phyloP scores from a whole-genome alignment of 148 eudicot genomes.

The Mesembryanthemum crystallinum region DNA sequence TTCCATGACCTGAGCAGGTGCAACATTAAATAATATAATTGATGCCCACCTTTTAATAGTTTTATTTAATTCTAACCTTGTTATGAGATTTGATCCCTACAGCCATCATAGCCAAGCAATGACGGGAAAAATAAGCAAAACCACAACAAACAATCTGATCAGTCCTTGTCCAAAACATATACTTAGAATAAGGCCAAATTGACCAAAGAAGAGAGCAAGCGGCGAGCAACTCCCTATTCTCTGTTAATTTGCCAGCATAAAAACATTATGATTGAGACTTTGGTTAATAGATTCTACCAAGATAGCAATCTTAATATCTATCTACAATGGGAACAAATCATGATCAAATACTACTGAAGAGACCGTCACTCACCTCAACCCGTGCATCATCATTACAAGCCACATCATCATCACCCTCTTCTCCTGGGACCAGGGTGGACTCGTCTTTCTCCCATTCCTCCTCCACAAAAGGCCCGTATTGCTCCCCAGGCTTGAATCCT shows the following conservation, averaged over 20 bases:
- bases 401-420: constrained; percentile 61
- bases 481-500: constrained; percentile 77
- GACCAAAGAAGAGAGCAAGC: background rate
- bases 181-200: too few species aligned
- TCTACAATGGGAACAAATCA: background rate
- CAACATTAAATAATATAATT: background rate
- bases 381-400: constrained; percentile 56
- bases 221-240: background rate
- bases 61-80: too few species aligned
- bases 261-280: background rate
- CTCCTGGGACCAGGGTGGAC: constrained; percentile 55
- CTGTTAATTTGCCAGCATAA: background rate
- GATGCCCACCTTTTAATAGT: background rate
- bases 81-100: background rate
- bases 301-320: background rate
- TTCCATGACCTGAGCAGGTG: background rate
- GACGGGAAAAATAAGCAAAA: background rate
- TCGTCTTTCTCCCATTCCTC: constrained; percentile 77
- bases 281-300: background rate
- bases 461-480: constrained; percentile 80
- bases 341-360: background rate
- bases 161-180: too few species aligned
- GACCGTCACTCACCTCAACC: constrained; percentile 40
- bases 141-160: background rate
- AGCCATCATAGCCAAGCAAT: background rate